Evolutionary conservation across 805 yeast species (phyloP).

Genomic region (Kodamaea laetipori): DNA sequence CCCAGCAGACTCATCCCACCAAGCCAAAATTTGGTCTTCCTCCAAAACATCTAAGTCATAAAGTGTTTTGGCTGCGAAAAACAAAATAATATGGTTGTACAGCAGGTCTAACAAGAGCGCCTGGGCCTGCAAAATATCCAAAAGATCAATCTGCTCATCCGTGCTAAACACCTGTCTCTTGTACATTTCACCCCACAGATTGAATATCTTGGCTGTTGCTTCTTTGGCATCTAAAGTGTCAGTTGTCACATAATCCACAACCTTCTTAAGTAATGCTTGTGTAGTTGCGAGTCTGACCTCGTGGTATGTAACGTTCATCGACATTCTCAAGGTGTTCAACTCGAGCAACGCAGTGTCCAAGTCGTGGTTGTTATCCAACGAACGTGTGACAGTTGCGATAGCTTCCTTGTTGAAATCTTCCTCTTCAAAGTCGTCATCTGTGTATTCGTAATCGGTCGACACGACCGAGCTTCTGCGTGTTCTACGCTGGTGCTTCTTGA

Average conservation of each 20-base stretch:
- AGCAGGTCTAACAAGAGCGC: slow-evolving; percentile 38
- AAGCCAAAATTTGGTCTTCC: slow-evolving; percentile 73
- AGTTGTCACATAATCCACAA: slow-evolving; percentile 73
- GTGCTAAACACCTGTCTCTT: slow-evolving; percentile 81
- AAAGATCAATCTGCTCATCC: slow-evolving; percentile 76
- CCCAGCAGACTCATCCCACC: slow-evolving; percentile 68
- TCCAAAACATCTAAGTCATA: slow-evolving; percentile 83
- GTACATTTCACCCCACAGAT: slow-evolving; percentile 80
- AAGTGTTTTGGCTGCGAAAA: slow-evolving; percentile 56
- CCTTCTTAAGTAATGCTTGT: slow-evolving; percentile 67
- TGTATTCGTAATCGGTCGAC: slow-evolving; percentile 51
- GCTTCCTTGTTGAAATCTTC: slow-evolving; percentile 89
- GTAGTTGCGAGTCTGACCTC: slow-evolving; percentile 86
- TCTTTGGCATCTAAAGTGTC: slow-evolving; percentile 74
- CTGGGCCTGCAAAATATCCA: slow-evolving; percentile 52
- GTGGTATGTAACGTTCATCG: slow-evolving; percentile 93
- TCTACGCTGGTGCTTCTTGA: slow-evolving; percentile 34
- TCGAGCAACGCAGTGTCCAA: slow-evolving; percentile 91
- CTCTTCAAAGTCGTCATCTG: slow-evolving; percentile 37
- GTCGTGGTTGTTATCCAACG: slow-evolving; percentile 89
- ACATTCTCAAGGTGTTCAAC: slow-evolving; percentile 93
- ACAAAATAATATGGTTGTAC: slow-evolving; percentile 50
- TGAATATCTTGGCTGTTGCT: slow-evolving; percentile 75
- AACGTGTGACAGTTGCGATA: slow-evolving; percentile 88
- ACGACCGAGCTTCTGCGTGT: slow-evolving; percentile 38